A percentile compares a stretch with the other conserved stretches of the same genome.
Evolutionary conservation across 352 stramenopile genomes (phyloP).

Genomic region (Phytopythium kandeliae): DNA sequence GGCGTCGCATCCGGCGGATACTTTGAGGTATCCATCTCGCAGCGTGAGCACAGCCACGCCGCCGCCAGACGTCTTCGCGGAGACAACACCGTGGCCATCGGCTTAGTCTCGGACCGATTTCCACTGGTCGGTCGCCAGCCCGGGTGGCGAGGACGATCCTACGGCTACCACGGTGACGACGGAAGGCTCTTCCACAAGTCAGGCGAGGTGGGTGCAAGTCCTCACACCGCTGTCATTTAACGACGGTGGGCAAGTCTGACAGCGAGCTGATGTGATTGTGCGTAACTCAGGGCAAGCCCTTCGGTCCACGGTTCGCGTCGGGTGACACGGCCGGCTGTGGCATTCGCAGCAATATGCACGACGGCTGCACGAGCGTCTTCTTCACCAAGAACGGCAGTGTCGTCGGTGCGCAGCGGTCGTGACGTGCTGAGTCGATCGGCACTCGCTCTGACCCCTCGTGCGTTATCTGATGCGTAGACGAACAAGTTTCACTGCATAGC

Average conservation of each 20-base stretch:
- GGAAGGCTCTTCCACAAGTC: conserved; percentile 36
- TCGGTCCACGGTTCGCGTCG: conserved; percentile 49
- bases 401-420: conserved; percentile 5
- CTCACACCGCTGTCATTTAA: not conserved
- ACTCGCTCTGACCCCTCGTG: no score
- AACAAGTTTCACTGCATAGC: not conserved
- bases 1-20: conserved; percentile 61
- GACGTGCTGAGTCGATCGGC: not conserved
- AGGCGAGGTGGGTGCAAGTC: conserved; percentile 13
- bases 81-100: conserved; percentile 30
- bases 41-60: conserved; percentile 5
- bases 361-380: conserved; percentile 41
- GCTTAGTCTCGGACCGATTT: conserved; percentile 30
- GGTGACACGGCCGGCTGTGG: conserved; percentile 72
- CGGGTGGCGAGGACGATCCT: conserved; percentile 40
- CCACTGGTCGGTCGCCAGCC: conserved; percentile 39
- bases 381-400: conserved; percentile 66
- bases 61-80: not conserved
- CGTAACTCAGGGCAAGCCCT: conserved; percentile 40
- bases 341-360: conserved; percentile 33
- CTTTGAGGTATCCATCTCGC: conserved; percentile 68
- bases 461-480: not conserved
- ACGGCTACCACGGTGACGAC: conserved; percentile 61
- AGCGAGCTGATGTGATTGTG: not conserved
- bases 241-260: not conserved